A percentile compares a stretch with the other conserved stretches of the same genome.
phyloP scores from a whole-genome alignment of 2,329 filamentous ascomycete species.

The Knufia petricola region DNA sequence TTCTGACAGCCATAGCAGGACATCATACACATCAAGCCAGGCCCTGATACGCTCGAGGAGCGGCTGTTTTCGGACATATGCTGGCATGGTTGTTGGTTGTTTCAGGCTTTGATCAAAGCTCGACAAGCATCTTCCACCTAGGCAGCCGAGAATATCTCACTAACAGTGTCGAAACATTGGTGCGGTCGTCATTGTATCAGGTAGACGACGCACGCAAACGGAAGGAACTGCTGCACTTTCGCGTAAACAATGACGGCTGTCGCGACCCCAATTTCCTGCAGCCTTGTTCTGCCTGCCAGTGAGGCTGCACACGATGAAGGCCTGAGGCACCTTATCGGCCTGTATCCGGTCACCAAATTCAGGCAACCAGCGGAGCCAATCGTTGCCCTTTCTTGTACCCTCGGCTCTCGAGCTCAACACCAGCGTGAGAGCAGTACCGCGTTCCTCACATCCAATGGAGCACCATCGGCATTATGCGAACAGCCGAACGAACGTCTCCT shows the following conservation, averaged over 20 bases:
- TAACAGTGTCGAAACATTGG: slow-evolving; percentile 5
- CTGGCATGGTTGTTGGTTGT: slow-evolving; percentile 48
- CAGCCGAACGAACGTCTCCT: no score
- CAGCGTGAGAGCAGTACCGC: no score
- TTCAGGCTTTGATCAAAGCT: not conserved
- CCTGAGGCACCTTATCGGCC: no score
- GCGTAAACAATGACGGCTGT: slow-evolving; percentile 6
- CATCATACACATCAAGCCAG: slow-evolving; percentile 78
- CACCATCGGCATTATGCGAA: no score
- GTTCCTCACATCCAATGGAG: no score
- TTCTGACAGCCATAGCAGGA: slow-evolving; percentile 82
- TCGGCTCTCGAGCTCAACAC: no score
- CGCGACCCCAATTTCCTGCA: not conserved
- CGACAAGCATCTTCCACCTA: no score
- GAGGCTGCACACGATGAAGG: no score
- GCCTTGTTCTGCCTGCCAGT: not conserved
- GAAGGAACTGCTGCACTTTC: not conserved
- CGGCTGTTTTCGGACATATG: slow-evolving; percentile 71
- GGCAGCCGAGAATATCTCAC: not conserved
- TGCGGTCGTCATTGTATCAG: not conserved
- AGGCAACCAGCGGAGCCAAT: no score
- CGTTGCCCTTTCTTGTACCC: no score
- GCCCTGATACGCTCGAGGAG: slow-evolving; percentile 70
- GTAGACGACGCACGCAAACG: not conserved
- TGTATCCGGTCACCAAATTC: no score